Percentiles rank a stretch among this genome's conserved stretches.
Evolutionary conservation across 371 early-diverging fungal genomes (phyloP).

Genomic region (Mucor velutinosus): DNA sequence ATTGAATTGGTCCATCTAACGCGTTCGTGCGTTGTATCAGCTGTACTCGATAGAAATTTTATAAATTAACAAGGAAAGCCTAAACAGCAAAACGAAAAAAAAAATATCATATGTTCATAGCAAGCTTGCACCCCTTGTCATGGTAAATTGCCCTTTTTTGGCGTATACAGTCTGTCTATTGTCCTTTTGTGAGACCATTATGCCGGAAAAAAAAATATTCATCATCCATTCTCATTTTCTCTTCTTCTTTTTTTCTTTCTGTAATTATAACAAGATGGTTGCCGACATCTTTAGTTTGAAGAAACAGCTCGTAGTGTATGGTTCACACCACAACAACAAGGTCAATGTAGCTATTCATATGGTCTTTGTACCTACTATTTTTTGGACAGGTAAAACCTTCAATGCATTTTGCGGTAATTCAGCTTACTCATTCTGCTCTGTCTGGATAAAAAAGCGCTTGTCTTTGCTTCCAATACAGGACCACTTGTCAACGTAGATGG

Average conservation of each 20-base stretch:
- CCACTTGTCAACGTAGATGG: slow-evolving; percentile 34
- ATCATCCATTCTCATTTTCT: neutral
- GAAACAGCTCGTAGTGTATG: slow-evolving; percentile 77
- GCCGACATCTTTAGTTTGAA: slow-evolving; percentile 66
- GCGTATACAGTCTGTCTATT: neutral
- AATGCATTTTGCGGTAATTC: too few relatives aligned
- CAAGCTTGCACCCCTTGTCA: neutral
- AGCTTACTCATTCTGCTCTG: too few relatives aligned
- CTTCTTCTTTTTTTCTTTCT: slow-evolving; percentile 7
- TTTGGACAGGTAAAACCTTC: slow-evolving; percentile 68
- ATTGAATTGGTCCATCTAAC: too few relatives aligned
- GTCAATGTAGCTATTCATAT: slow-evolving; percentile 87
- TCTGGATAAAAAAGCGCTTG: slow-evolving; percentile 46
- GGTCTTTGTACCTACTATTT: slow-evolving; percentile 88
- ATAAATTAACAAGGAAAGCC: too few relatives aligned
- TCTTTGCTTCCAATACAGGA: slow-evolving; percentile 61
- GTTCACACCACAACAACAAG: slow-evolving; percentile 76
- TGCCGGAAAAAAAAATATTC: neutral
- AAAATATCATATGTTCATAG: neutral
- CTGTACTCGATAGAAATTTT: too few relatives aligned
- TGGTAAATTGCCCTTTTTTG: neutral
- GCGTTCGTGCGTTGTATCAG: too few relatives aligned
- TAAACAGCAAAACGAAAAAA: too few relatives aligned
- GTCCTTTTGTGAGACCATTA: neutral
- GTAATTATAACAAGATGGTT: slow-evolving; percentile 7